Conservation (phyloP, 371 early-diverging fungal species). For the Basidiobolus meristosporus region DNA sequence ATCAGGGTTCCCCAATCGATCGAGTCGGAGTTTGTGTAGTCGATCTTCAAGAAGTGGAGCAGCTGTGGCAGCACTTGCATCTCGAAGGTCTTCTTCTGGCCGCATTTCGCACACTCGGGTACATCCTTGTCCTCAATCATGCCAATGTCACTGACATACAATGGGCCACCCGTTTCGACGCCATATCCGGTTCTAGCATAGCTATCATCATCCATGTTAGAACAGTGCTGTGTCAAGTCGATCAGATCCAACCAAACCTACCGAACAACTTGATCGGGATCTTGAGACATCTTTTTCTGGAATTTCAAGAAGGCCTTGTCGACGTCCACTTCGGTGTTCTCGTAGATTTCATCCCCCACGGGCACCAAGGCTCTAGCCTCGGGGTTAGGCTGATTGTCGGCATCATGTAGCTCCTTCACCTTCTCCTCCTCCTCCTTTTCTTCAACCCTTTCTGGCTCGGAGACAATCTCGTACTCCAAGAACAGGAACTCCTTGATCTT, state of each 20-base stretch:
- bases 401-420: conserved; percentile 8
- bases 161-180: conserved; percentile 35
- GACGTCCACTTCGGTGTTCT: conserved; percentile 68
- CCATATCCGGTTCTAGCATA: conserved; percentile 50
- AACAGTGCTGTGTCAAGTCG: neutral
- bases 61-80: conserved; percentile 84
- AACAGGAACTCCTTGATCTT: conserved; percentile 13
- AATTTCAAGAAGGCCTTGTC: conserved; percentile 79
- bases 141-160: conserved; percentile 58
- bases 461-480: conserved; percentile 52
- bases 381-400: conserved; percentile 9
- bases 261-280: conserved; percentile 80
- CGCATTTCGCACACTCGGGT: conserved; percentile 57
- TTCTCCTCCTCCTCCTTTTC: conserved; percentile 9
- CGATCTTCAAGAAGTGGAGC: conserved; percentile 58
- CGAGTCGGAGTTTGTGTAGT: conserved; percentile 43
- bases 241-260: conserved; percentile 6
- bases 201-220: conserved; percentile 4
- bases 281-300: conserved; percentile 57
- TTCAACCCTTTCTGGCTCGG: conserved; percentile 39
- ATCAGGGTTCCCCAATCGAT: conserved; percentile 86
- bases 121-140: conserved; percentile 32
- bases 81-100: conserved; percentile 63
- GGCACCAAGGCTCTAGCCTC: conserved; percentile 25
- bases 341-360: conserved; percentile 45